Evolutionary conservation across 116 monocot genomes (phyloP).

Genomic region (Posidonia oceanica): DNA sequence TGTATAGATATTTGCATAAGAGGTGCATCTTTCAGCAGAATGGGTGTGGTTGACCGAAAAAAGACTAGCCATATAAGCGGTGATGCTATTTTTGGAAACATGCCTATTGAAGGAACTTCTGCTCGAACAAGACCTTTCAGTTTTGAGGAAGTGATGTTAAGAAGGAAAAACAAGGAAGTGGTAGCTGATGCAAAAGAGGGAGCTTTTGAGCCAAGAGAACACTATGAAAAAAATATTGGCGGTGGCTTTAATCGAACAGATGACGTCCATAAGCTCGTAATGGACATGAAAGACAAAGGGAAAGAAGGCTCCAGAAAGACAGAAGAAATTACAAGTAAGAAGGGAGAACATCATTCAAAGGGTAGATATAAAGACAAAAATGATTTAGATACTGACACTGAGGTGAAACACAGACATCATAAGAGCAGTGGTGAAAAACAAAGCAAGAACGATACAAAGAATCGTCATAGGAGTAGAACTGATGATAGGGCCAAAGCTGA

Average conservation of each 20-base stretch:
- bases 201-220: constrained; percentile 6
- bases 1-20: background rate
- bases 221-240: constrained; percentile 10
- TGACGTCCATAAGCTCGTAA: constrained; percentile 4
- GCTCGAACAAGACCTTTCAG: constrained; percentile 81
- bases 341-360: constrained; percentile 8
- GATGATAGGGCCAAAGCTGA: constrained; percentile 9
- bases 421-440: constrained; percentile 28
- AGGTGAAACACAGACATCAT: constrained; percentile 17
- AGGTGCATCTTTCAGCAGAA: constrained; percentile 4
- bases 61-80: constrained; percentile 8
- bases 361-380: constrained; percentile 16
- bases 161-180: constrained; percentile 48
- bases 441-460: constrained; percentile 21
- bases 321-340: constrained; percentile 15
- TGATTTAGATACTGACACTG: constrained; percentile 12
- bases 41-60: constrained; percentile 2
- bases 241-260: constrained; percentile 3
- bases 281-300: constrained; percentile 3
- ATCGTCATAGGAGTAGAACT: constrained; percentile 20
- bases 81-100: constrained; percentile 4
- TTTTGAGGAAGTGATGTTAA: constrained; percentile 66
- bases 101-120: constrained; percentile 45
- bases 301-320: constrained; percentile 14
- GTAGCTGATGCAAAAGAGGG: constrained; percentile 14